Conservation (phyloP, 169 alveolate species). For the Neospora caninum region DNA sequence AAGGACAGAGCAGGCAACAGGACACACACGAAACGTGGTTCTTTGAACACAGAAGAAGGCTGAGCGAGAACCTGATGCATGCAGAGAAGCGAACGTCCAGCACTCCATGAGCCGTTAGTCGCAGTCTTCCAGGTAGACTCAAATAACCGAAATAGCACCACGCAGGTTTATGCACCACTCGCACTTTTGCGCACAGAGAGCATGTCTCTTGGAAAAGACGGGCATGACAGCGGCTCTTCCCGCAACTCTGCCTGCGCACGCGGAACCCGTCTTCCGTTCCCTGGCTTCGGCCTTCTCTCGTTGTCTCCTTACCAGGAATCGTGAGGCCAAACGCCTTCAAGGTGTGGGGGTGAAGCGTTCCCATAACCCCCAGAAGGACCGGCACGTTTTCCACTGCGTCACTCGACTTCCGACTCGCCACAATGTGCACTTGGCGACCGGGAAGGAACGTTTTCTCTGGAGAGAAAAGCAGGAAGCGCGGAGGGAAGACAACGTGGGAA, state of each 20-base stretch:
- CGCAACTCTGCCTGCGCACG: too few relatives aligned
- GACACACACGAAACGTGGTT: background rate
- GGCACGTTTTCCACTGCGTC: background rate
- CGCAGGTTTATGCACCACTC: too few relatives aligned
- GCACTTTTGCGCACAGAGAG: too few relatives aligned
- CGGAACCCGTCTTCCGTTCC: too few relatives aligned
- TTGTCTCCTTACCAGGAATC: slow-evolving; percentile 41
- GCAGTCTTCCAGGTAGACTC: too few relatives aligned
- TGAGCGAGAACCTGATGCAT: too few relatives aligned
- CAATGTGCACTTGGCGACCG: slow-evolving; percentile 51
- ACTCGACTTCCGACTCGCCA: background rate
- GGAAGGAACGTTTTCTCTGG: slow-evolving; percentile 36
- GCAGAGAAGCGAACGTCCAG: too few relatives aligned
- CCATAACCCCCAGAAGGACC: slow-evolving; percentile 38
- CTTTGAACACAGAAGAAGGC: background rate
- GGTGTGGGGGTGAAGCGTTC: slow-evolving; percentile 37
- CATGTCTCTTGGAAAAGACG: too few relatives aligned
- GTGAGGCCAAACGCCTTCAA: slow-evolving; percentile 41
- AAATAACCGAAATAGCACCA: too few relatives aligned
- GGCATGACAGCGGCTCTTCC: too few relatives aligned
- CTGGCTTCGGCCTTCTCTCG: background rate
- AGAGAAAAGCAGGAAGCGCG: background rate
- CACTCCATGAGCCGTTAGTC: too few relatives aligned
- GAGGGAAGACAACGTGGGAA: background rate
- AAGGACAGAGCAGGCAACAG: slow-evolving; percentile 4